Conservation (phyloP, 495 filamentous ascomycete genomes). For the Tuber brumale region DNA sequence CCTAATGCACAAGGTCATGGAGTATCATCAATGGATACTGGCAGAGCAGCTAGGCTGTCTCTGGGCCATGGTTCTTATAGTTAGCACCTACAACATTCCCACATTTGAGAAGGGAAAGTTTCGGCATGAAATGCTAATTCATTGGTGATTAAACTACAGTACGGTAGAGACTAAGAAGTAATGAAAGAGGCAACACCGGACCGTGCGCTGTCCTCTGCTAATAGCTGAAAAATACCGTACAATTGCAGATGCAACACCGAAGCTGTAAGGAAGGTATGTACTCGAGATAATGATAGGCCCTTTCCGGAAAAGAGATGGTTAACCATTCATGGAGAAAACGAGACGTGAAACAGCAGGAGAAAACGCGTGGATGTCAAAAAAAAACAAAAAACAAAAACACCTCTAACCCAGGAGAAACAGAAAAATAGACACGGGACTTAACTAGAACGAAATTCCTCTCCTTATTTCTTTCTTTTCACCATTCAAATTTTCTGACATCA, state of each 20-base stretch:
- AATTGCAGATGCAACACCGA: constrained; percentile 1
- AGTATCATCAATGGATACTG: not conserved
- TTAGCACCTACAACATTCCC: not conserved
- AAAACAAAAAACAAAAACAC: not conserved
- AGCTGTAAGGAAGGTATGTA: constrained; percentile 3
- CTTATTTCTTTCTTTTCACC: not conserved
- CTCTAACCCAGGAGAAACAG: not conserved
- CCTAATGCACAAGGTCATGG: not conserved
- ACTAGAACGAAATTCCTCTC: not conserved
- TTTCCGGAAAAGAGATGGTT: not conserved
- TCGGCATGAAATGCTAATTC: not conserved
- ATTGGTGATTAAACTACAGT: constrained; percentile 2
- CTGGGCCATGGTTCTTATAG: not conserved
- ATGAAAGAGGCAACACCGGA: not conserved
- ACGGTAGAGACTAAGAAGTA: not conserved
- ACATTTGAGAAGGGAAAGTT: not conserved
- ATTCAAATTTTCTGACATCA: not conserved
- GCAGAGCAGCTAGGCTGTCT: not conserved
- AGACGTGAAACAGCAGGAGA: not conserved
- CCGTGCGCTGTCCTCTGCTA: not conserved
- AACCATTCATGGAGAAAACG: not conserved
- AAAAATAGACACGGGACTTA: not conserved
- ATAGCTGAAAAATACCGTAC: constrained; percentile 6
- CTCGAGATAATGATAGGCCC: not conserved
- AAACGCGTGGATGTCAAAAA: not conserved